Evolutionary conservation across 208 protist genomes (phyloP).

Genomic region (Trypanosoma boissoni): DNA sequence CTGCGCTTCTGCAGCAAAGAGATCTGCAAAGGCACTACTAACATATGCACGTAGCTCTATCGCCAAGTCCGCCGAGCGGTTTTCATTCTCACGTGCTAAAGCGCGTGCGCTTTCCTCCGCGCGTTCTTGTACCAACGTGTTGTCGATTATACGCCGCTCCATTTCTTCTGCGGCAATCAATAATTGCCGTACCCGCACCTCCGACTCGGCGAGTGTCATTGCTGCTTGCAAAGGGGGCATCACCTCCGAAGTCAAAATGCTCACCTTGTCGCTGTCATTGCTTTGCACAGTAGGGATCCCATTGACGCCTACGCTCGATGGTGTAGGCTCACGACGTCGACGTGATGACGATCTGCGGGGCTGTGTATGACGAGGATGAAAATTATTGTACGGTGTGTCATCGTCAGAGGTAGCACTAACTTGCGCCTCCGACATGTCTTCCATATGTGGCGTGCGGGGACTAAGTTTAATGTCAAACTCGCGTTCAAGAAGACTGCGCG

Average conservation of each 20-base stretch:
- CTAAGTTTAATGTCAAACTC: constrained; percentile 53
- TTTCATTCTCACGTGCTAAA: neutral
- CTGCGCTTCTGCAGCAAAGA: neutral
- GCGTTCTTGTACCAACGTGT: neutral
- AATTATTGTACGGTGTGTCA: constrained; percentile 24
- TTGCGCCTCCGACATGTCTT: constrained; percentile 26
- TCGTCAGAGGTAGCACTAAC: constrained; percentile 76
- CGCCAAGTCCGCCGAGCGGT: neutral
- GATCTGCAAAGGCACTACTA: neutral
- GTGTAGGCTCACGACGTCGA: neutral
- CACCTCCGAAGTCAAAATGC: too few relatives aligned
- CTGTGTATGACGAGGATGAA: too few relatives aligned
- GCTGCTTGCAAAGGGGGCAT: neutral
- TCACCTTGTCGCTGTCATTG: too few relatives aligned
- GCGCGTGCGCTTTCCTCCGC: neutral
- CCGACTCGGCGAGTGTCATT: neutral
- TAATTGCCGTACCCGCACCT: constrained; percentile 2
- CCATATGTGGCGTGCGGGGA: constrained; percentile 17
- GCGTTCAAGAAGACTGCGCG: constrained; percentile 32
- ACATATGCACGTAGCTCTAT: neutral
- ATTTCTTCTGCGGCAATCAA: constrained; percentile 3
- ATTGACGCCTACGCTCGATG: too few relatives aligned
- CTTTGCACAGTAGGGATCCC: too few relatives aligned
- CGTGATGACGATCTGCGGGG: too few relatives aligned
- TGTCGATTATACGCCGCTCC: constrained; percentile 4